A percentile compares a stretch with the other conserved stretches of the same genome.
Evolutionary conservation across 805 yeast genomes (phyloP).

Genomic region (Tetrapisispora taiwanensis): DNA sequence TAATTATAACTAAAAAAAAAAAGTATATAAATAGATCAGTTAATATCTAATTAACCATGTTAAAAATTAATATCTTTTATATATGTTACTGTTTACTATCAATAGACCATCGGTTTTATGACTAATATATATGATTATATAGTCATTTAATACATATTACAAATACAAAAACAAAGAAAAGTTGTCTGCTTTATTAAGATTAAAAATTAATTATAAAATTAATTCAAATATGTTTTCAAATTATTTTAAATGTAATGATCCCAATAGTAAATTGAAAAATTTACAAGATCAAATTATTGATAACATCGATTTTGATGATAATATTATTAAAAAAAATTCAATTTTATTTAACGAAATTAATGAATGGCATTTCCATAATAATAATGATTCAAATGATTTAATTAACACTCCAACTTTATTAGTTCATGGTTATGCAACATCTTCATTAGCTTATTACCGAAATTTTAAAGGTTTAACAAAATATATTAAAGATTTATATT

Average conservation of each 20-base stretch:
- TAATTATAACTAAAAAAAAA: too few relatives aligned
- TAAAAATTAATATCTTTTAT: too few relatives aligned
- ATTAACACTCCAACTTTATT: slow-evolving; percentile 37
- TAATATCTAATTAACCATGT: too few relatives aligned
- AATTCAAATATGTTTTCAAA: slow-evolving; percentile 7
- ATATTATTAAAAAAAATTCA: slow-evolving; percentile 10
- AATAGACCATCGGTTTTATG: too few relatives aligned
- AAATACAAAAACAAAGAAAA: too few relatives aligned
- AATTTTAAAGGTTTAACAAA: slow-evolving; percentile 47
- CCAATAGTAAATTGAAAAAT: slow-evolving; percentile 6
- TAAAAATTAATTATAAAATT: too few relatives aligned
- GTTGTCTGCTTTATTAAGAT: too few relatives aligned
- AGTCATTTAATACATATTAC: too few relatives aligned
- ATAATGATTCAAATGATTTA: slow-evolving; percentile 6
- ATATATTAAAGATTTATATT: slow-evolving; percentile 48
- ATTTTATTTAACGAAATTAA: slow-evolving; percentile 19
- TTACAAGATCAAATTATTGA: slow-evolving; percentile 20
- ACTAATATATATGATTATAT: too few relatives aligned
- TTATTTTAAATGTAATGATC: slow-evolving; percentile 6
- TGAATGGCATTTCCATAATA: slow-evolving; percentile 27
- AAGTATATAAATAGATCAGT: too few relatives aligned
- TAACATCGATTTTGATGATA: neutral
- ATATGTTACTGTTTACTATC: too few relatives aligned
- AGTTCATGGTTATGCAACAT: slow-evolving; percentile 91
- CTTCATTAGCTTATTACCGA: slow-evolving; percentile 69